A percentile compares a stretch with the other conserved stretches of the same genome.
These are phyloP conservation scores for Aspergillus chevalieri DNA, from an alignment of 2,329 filamentous ascomycete genomes.

Conservation along the genomic window DNA sequence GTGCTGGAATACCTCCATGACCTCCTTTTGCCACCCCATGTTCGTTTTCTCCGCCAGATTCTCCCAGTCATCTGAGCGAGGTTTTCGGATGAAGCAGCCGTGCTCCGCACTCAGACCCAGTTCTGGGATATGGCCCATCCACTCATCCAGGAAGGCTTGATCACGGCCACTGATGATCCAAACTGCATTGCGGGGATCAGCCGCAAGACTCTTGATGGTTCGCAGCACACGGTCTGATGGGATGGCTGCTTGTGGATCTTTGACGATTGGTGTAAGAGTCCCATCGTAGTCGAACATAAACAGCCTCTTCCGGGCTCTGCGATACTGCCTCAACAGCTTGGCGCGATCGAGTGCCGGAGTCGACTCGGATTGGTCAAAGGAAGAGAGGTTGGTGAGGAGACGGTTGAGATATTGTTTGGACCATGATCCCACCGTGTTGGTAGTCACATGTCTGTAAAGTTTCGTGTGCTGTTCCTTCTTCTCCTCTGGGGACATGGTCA, in stretches of 20 bases:
- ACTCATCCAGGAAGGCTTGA: constrained; percentile 81
- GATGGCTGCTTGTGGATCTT: constrained; percentile 80
- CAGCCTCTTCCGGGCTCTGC: constrained; percentile 66
- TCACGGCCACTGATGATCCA: constrained; percentile 98
- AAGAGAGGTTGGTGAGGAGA: constrained; percentile 71
- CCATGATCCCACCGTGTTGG: constrained; percentile 82
- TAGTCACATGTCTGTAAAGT: constrained; percentile 77
- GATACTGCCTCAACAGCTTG: constrained; percentile 67
- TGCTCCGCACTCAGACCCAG: constrained; percentile 96
- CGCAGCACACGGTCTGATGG: constrained; percentile 77
- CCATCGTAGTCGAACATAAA: constrained; percentile 99
- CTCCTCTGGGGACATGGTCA: constrained; percentile 65
- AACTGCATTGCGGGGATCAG: constrained; percentile 77
- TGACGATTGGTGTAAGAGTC: constrained; percentile 90
- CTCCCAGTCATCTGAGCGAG: constrained; percentile 71
- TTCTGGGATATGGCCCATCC: constrained; percentile 82
- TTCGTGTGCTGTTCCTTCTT: constrained; percentile 64
- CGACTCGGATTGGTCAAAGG: constrained; percentile 65
- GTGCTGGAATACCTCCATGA: constrained; percentile 75
- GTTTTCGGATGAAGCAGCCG: constrained; percentile 86
- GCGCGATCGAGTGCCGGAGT: constrained; percentile 78
- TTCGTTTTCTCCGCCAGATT: constrained; percentile 81
- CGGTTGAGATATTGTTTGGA: constrained; percentile 71
- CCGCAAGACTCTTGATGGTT: constrained; percentile 70
- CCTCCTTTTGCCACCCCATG: constrained; percentile 88